Base-by-base conservation (phyloP, 176 grass and related monocot genomes). In the Miscanthus lutarioriparius region DNA sequence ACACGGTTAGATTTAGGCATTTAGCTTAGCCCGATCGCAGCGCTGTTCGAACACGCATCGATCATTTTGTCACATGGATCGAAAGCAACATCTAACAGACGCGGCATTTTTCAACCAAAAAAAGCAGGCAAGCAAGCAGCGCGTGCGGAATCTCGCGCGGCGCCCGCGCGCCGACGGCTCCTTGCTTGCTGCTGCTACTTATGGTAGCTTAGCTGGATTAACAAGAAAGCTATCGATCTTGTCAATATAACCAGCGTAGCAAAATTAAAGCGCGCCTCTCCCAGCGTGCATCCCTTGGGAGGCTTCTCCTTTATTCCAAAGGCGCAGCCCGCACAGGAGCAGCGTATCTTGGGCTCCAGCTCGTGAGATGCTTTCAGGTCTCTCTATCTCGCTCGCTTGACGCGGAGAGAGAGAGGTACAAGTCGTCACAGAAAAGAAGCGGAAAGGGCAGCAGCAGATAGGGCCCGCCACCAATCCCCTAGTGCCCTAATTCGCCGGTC, bases 221-320 rank as follows among this genome's bases (percentile, higher is more conserved):
- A 19, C 36, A 67, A 20, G 65, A 70, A 54, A 25, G 65, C 11
- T 13, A 30, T 22, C 19, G 20, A 30, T 14, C 19, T 10, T 36
- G 7, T 43, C 56, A 48, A 77, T 43, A 5, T 32, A 64, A 30
- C 61, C 26, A 64, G 61, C 25, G 26, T 47, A 73, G 22, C 14
- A 16, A 70, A 61, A 87, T 75, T 62, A 76, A 90, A 90, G 89
- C 68, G 84, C 14, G 40, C 10, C 11, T 16, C 8, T 1, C 17
- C 4, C 45, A 20, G 26, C 80, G 68, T 83, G 88, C 67, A 86
- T 83, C 75, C 78, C 33, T 70, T 63, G 80, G 78, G 75, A n/a
- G 11, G 12, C 62, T 15, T 83, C 62, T 80, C 69, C 75, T 91
- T 91, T 87, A 84, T 76, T 83, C 75, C 40, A 87, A 80, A 91